A percentile compares a stretch with the other conserved stretches of the same genome.
These are phyloP conservation scores for Adansonia grandidieri DNA, from an alignment of 441 rosid genomes.

Conservation along the genomic window DNA sequence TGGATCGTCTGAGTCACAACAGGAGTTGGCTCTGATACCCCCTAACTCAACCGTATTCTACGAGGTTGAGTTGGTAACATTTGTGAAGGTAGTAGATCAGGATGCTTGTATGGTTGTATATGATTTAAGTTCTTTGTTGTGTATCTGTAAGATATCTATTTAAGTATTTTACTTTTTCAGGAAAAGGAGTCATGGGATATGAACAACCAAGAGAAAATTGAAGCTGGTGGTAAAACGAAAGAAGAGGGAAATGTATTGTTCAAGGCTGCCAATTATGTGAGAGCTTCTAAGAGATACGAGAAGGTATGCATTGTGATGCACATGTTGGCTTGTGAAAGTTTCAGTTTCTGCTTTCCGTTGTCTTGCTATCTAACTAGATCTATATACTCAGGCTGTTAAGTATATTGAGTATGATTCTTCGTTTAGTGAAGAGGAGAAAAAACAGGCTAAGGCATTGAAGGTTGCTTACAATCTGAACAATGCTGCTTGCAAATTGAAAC, in stretches of 20 bases:
- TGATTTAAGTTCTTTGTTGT: background rate
- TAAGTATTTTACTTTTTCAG: constrained; percentile 34
- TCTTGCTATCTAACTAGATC: background rate
- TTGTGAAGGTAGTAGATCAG: constrained; percentile 49
- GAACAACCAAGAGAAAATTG: constrained; percentile 79
- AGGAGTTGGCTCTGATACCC: constrained; percentile 78
- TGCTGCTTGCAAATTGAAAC: constrained; percentile 80
- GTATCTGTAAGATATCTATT: background rate
- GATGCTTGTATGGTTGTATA: no score
- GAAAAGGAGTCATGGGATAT: constrained; percentile 92
- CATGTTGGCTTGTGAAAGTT: background rate
- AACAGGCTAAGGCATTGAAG: constrained; percentile 64
- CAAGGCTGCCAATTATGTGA: constrained; percentile 66
- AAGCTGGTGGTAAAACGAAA: constrained; percentile 78
- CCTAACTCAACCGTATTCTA: constrained; percentile 68
- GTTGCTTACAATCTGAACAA: constrained; percentile 74
- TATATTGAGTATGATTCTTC: constrained; percentile 69
- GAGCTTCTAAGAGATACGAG: constrained; percentile 81
- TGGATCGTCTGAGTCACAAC: constrained; percentile 61
- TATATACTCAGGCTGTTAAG: constrained; percentile 58
- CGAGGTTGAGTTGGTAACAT: constrained; percentile 71
- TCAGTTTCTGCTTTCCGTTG: background rate
- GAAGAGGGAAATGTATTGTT: constrained; percentile 81
- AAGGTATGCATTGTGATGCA: constrained; percentile 44
- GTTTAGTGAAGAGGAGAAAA: constrained; percentile 75